Evolutionary conservation across 257 asterid genomes (phyloP), one percentile per base, ranked within the genome.

Genomic region (Thymus mandschuricus): DNA sequence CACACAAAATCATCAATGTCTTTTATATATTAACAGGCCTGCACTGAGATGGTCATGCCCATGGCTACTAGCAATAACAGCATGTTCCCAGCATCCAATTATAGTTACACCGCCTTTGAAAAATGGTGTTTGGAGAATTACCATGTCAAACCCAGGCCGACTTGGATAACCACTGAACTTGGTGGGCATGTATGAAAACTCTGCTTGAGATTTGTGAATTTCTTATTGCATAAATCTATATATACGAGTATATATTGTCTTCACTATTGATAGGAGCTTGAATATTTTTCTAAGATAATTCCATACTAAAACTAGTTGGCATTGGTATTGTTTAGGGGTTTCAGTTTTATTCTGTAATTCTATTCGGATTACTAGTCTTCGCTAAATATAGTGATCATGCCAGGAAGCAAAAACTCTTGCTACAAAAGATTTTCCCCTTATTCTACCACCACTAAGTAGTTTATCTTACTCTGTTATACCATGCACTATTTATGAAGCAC

Each of bases 31-130:
- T 54, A 69, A 67, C 84, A 93, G 97, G 96, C 98, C 38, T 94
- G 97, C 81, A 87, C 96, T 50, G 98, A 91, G 83, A 94, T 94
- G 98, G 84, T 89, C 56, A 94, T 94, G 98, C 98, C 98, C 41
- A 29, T 71, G 43, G 74, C 96, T 27, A 87, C 83, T 73, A 86
- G 89, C 84, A 84, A 71, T 5, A 66, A 60, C 65, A 89, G 96
- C 86, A 90, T 94, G 98, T 94, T 89, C 79, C 96, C 92, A 43
- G 81, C 87, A 10, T 89, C 59, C 46, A 78, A 75, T 12, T 89
- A 80, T 74, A 76, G 89, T 75, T 83, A 83, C 69, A 69, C 83
- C 31, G 69, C 73, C 33, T 81, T 81, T 59, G 89, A 79, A 72
- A 85, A 84, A 58, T 79, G 75, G 71, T 93, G 98, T 72, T 73